Percentiles rank a stretch among this genome's conserved stretches.
Conservation (phyloP, 2,329 filamentous ascomycete genomes). For the Arachnomyces sp. region DNA sequence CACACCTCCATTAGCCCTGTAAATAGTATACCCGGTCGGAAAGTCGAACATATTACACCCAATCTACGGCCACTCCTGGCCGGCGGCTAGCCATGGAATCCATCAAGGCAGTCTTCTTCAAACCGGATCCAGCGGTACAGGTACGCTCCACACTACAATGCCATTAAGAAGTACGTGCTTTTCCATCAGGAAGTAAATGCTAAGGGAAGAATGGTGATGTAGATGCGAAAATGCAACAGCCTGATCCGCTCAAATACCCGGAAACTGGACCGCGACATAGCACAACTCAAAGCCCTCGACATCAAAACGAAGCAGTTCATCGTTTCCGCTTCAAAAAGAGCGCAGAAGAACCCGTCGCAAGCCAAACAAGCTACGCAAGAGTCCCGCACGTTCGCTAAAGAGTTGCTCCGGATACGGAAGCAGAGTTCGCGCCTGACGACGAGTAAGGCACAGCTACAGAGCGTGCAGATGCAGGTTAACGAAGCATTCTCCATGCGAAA, state of each 20-base stretch:
- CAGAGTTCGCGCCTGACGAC: constrained; percentile 68
- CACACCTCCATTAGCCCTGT: no score
- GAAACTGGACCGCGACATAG: constrained; percentile 89
- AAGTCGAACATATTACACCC: no score
- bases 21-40: no score
- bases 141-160: constrained; percentile 45
- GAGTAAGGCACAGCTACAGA: constrained; percentile 82
- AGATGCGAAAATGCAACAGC: constrained; percentile 93
- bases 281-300: constrained; percentile 68
- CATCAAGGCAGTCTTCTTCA: constrained; percentile 76
- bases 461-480: constrained; percentile 94
- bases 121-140: constrained; percentile 87
- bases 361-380: constrained; percentile 72
- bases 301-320: constrained; percentile 79
- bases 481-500: constrained; percentile 92
- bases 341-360: constrained; percentile 68
- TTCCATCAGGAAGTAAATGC: no score
- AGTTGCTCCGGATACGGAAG: constrained; percentile 75
- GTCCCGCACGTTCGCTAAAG: constrained; percentile 77
- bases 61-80: not conserved
- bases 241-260: constrained; percentile 85
- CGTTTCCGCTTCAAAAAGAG: constrained; percentile 70
- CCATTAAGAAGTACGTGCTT: not conserved
- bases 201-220: constrained; percentile 4
- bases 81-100: constrained; percentile 62